Conservation (phyloP, 1,139 yeast genomes). For the Diutina ranongensis region DNA sequence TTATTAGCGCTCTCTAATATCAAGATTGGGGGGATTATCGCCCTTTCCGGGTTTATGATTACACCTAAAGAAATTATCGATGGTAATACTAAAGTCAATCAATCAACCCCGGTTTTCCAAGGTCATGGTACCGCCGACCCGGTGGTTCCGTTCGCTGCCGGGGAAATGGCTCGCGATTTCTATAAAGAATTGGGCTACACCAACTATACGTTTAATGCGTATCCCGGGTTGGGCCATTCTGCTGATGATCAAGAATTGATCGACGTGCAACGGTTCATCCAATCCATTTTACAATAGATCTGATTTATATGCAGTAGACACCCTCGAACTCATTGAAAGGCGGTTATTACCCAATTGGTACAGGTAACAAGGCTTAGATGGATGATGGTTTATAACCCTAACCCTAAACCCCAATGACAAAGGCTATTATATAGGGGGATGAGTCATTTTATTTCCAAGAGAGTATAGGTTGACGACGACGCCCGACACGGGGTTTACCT, state of each 20-base stretch:
- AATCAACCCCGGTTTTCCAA: slow-evolving; percentile 64
- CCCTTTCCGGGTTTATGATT: slow-evolving; percentile 72
- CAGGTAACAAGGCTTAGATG: too few species aligned
- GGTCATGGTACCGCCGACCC: slow-evolving; percentile 84
- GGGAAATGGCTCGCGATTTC: slow-evolving; percentile 35
- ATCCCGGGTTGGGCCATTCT: slow-evolving; percentile 56
- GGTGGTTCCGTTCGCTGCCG: slow-evolving; percentile 41
- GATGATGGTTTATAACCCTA: too few species aligned
- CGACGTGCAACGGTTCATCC: slow-evolving; percentile 46
- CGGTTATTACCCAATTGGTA: too few species aligned
- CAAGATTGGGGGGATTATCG: slow-evolving; percentile 69
- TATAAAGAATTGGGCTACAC: slow-evolving; percentile 39
- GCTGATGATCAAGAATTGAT: slow-evolving; percentile 54
- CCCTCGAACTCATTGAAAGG: too few species aligned
- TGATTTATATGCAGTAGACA: too few species aligned
- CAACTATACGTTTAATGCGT: slow-evolving; percentile 44
- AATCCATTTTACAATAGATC: slow-evolving; percentile 8
- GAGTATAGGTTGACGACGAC: too few species aligned
- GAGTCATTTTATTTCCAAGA: too few species aligned
- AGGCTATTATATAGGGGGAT: too few species aligned
- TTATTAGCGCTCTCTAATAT: slow-evolving; percentile 30
- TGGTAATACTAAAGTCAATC: slow-evolving; percentile 9
- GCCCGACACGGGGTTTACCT: neutral
- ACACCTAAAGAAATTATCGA: slow-evolving; percentile 29
- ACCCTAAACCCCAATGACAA: too few species aligned